These are phyloP conservation scores for Coemansia sp. DNA, from an alignment of 192 early-diverging fungal genomes.

Conservation along the genomic window DNA sequence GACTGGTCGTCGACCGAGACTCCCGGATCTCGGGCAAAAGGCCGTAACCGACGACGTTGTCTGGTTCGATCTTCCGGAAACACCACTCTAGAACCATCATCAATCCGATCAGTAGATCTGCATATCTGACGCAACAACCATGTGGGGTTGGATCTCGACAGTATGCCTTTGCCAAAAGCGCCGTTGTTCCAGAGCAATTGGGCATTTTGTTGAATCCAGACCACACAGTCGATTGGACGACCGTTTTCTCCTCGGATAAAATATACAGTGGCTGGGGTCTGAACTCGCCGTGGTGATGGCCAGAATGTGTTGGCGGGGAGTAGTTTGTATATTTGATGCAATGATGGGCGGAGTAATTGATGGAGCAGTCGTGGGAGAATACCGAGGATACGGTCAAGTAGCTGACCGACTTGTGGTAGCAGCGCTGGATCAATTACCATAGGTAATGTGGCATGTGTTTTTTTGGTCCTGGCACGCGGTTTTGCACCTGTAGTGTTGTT, in stretches of 20 bases:
- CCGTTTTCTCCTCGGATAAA: conserved; percentile 3
- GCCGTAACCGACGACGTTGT: conserved; percentile 19
- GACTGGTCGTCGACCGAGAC: too few species aligned
- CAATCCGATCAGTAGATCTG: not conserved
- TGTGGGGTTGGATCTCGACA: conserved; percentile 79
- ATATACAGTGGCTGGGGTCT: not conserved
- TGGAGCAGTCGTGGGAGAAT: not conserved
- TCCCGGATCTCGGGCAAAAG: too few species aligned
- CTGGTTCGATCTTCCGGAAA: conserved; percentile 41
- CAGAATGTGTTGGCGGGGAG: conserved; percentile 28
- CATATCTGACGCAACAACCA: conserved; percentile 59
- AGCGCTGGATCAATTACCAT: conserved; percentile 28
- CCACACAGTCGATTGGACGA: conserved; percentile 25
- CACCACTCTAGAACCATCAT: not conserved
- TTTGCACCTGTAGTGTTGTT: conserved; percentile 5
- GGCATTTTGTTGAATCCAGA: conserved; percentile 26
- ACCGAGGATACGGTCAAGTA: conserved; percentile 20
- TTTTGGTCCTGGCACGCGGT: conserved; percentile 6
- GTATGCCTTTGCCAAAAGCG: conserved; percentile 72
- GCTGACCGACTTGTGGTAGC: conserved; percentile 25
- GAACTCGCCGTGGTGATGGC: conserved; percentile 16
- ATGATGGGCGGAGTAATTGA: not conserved
- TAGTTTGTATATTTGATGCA: not conserved
- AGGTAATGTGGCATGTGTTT: conserved; percentile 13
- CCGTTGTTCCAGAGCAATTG: conserved; percentile 61